A percentile compares a stretch with the other conserved stretches of the same genome.
Conservation (phyloP, 2,329 filamentous ascomycete genomes). For the Didymella segeticola region DNA sequence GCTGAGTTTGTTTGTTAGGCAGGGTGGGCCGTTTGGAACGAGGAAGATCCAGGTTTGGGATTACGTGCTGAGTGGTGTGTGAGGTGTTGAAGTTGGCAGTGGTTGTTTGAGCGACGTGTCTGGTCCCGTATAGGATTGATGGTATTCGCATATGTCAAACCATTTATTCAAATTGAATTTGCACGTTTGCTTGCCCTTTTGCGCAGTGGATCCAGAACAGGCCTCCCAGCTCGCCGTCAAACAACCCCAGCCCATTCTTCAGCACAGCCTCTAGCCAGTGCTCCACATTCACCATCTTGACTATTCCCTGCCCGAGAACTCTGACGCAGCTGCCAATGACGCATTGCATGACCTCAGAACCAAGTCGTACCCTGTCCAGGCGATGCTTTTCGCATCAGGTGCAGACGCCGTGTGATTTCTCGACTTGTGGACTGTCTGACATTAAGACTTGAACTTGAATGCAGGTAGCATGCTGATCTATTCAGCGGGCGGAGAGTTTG, state of each 20-base stretch:
- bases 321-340: not conserved
- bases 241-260: too few relatives aligned
- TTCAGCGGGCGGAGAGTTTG: too few relatives aligned
- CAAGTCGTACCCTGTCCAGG: not conserved
- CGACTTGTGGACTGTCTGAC: not conserved
- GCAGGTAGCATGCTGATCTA: too few relatives aligned
- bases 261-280: not conserved
- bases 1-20: slow-evolving; percentile 44
- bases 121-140: too few relatives aligned
- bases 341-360: not conserved
- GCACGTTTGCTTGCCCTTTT: too few relatives aligned
- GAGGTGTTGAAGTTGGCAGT: too few relatives aligned
- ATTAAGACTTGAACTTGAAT: not conserved
- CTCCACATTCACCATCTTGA: not conserved
- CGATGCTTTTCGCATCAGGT: not conserved
- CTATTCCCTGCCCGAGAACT: not conserved
- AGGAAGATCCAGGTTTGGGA: slow-evolving; percentile 47
- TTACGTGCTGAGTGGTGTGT: slow-evolving; percentile 32
- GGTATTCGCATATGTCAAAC: too few relatives aligned
- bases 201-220: too few relatives aligned
- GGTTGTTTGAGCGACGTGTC: too few relatives aligned
- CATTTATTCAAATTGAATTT: too few relatives aligned
- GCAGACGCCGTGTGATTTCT: not conserved
- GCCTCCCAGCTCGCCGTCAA: too few relatives aligned
- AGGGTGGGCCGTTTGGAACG: slow-evolving; percentile 42